Percentiles rank a stretch among this genome's conserved stretches.
phyloP scores from a whole-genome alignment of 805 yeast genomes.

The Diddensiella caesifluorescens region DNA sequence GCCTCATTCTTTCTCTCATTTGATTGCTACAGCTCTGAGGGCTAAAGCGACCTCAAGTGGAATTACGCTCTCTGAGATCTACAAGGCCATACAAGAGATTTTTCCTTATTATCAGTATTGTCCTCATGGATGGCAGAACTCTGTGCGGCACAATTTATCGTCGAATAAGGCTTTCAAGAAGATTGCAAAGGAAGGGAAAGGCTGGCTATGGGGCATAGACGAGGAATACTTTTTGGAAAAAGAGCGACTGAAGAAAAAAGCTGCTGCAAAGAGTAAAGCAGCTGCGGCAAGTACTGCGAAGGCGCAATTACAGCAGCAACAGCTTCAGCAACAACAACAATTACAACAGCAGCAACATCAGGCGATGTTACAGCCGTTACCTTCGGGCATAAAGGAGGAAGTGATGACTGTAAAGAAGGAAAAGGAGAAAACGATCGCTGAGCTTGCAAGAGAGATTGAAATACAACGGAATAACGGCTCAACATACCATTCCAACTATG shows the following conservation, averaged over 20 bases:
- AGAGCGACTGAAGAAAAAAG: constrained; percentile 63
- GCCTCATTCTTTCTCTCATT: constrained; percentile 67
- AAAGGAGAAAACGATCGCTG: constrained; percentile 30
- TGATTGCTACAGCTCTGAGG: constrained; percentile 74
- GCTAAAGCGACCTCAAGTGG: constrained; percentile 64
- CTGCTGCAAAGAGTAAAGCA: constrained; percentile 26
- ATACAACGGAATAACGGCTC: constrained; percentile 18
- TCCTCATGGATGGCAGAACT: constrained; percentile 96
- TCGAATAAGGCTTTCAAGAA: constrained; percentile 80
- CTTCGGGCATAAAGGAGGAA: background rate
- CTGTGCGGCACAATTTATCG: constrained; percentile 84
- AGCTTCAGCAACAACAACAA: constrained; percentile 24
- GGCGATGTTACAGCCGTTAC: constrained; percentile 20
- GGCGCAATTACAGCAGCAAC: constrained; percentile 10
- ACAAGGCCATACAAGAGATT: constrained; percentile 76
- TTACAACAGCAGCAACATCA: constrained; percentile 28
- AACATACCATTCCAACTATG: constrained; percentile 10
- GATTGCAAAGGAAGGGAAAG: constrained; percentile 81
- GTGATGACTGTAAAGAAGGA: constrained; percentile 16
- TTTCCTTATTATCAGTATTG: constrained; percentile 92
- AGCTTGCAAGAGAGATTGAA: constrained; percentile 31
- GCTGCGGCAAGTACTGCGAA: constrained; percentile 17
- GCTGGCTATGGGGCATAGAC: constrained; percentile 93
- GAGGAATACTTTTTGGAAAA: constrained; percentile 77
- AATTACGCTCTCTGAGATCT: constrained; percentile 76